phyloP scores from a whole-genome alignment of 768 basidiomycete species.

The Boletus subcaerulescens region DNA sequence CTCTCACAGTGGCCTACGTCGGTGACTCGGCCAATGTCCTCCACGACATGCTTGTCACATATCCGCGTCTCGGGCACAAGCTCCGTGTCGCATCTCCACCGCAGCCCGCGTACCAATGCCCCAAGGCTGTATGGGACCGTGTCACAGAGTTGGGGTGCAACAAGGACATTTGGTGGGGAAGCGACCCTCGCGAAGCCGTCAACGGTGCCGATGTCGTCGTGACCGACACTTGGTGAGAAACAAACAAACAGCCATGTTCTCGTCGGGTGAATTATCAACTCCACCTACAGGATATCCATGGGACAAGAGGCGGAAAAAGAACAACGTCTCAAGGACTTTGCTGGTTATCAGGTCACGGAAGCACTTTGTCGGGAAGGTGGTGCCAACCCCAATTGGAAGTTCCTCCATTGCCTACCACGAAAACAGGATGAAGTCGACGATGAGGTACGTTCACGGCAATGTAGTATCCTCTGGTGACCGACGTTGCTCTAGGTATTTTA shows the following conservation, averaged over 20 bases:
- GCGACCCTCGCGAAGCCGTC: conserved; percentile 83
- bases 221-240: conserved; percentile 89
- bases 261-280: not conserved
- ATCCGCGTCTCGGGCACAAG: conserved; percentile 86
- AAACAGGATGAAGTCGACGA: conserved; percentile 95
- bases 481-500: conserved; percentile 72
- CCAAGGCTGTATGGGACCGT: conserved; percentile 73
- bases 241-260: not conserved
- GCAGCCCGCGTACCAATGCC: conserved; percentile 58
- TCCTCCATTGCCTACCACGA: conserved; percentile 93
- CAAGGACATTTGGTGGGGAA: conserved; percentile 67
- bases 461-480: not conserved
- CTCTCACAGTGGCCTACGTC: conserved; percentile 88
- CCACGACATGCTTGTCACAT: conserved; percentile 96
- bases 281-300: conserved; percentile 85
- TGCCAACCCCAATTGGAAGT: conserved; percentile 86
- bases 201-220: conserved; percentile 90
- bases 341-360: conserved; percentile 94
- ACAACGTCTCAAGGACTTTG: conserved; percentile 80
- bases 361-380: conserved; percentile 75
- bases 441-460: conserved; percentile 50
- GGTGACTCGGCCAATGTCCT: conserved; percentile 95
- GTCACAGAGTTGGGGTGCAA: conserved; percentile 75
- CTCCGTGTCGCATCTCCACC: conserved; percentile 82
- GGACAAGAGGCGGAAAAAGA: conserved; percentile 95